phyloP scores from a whole-genome alignment of 2,329 filamentous ascomycete species.

The Beauveria caledonica region DNA sequence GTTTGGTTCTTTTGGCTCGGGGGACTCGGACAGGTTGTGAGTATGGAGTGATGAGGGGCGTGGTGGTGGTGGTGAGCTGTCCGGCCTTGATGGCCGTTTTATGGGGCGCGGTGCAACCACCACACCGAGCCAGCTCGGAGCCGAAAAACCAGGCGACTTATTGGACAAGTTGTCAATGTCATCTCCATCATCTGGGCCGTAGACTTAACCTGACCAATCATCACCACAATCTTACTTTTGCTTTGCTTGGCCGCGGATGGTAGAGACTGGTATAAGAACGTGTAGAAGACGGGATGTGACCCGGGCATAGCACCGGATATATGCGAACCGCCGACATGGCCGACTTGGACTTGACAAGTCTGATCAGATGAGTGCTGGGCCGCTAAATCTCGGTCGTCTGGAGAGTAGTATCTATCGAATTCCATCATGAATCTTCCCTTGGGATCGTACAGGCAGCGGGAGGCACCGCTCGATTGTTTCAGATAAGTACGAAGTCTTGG shows the following conservation, averaged over 20 bases:
- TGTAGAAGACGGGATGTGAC: too few relatives aligned
- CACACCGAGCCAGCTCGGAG: not conserved
- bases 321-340: not conserved
- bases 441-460: too few relatives aligned
- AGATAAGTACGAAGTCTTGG: too few relatives aligned
- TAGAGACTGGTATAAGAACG: too few relatives aligned
- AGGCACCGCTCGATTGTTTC: too few relatives aligned
- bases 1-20: not conserved
- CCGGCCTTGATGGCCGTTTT: slow-evolving; percentile 3
- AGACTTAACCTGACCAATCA: not conserved
- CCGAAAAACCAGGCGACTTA: not conserved
- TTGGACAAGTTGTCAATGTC: not conserved
- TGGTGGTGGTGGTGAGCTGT: not conserved
- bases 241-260: too few relatives aligned
- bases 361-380: not conserved
- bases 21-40: not conserved
- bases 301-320: not conserved
- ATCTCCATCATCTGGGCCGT: not conserved
- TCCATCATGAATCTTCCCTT: too few relatives aligned
- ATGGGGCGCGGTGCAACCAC: not conserved
- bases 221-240: not conserved
- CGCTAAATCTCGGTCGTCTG: too few relatives aligned
- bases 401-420: too few relatives aligned
- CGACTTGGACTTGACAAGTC: not conserved
- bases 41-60: not conserved